Base-by-base conservation (phyloP, 257 asterid genomes). In the Agastache rugosa region DNA sequence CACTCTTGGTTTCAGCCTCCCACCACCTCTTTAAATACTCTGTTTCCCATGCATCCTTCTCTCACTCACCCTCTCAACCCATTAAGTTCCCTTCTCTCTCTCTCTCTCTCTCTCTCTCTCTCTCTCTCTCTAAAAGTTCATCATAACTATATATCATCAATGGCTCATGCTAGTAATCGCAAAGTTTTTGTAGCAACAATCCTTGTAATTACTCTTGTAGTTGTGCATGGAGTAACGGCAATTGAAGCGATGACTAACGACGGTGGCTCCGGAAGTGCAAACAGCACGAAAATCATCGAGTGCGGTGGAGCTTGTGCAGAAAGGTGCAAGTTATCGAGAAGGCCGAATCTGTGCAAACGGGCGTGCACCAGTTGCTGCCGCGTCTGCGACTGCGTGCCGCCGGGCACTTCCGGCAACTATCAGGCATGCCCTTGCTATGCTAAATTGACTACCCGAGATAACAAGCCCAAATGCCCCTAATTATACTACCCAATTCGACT, bases 291-390 rank as follows among this genome's bases (percentile, higher is more conserved):
- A 23, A 63, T 72, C 56, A 63, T 72, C 56, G 92, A 87, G 56
- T 87, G 92, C 75, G 85, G 83, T 8, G 84, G 68, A 31, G 83
- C 87, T 53, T 87, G 92, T 72, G 68, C 51, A 20, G 80, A n/a
- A 8, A 81, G 92, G 83, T 87, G 92, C 70, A 50, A 27, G 12
- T 35, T 77, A 60, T 79, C 89, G 22, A 65, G 83, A 9, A 87
- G 92, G 78, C 92, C 77, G 3, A 81, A 66, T 14, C 84, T 85
- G 19, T 87, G 92, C 75, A 77, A 75, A 10, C 81, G 92, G 78
- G 89, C 88, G n/a, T 87, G 92, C 12, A 84, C 83, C 67, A 87
- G 88, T 31, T 87, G 92, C 82, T 87, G 92, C 45, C 9, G 34
- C 23, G 61, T 83, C 77, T 87, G 92, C 85, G 81, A 72, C 75